phyloP scores from a whole-genome alignment of 306 rosid genomes.

The Prunus dulcis region DNA sequence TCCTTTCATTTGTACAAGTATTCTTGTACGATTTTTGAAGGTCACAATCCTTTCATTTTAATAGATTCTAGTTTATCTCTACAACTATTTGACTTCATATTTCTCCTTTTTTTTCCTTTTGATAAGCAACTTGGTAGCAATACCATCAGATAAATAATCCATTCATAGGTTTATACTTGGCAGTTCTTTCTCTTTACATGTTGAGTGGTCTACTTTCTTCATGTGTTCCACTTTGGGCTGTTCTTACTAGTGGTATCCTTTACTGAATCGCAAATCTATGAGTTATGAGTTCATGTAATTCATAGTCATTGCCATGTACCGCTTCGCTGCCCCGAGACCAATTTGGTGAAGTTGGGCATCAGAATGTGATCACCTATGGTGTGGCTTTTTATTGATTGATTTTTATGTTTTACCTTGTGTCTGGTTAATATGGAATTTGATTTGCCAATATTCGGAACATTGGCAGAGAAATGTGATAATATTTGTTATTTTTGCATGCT shows the following conservation, averaged over 20 bases:
- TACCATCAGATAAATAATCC: neutral
- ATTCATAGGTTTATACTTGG: neutral
- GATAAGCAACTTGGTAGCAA: neutral
- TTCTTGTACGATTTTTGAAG: neutral
- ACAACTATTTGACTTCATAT: neutral
- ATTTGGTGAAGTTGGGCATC: neutral
- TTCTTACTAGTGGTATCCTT: neutral
- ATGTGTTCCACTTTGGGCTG: neutral
- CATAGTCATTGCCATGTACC: neutral
- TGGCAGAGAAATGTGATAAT: neutral
- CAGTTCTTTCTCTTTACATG: neutral
- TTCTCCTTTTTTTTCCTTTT: no score
- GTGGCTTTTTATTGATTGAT: neutral
- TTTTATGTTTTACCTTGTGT: neutral
- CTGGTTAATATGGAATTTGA: neutral
- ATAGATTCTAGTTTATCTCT: neutral
- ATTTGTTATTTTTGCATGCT: neutral
- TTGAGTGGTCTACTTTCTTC: neutral
- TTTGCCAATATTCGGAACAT: neutral
- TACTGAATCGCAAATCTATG: neutral
- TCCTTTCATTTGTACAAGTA: neutral
- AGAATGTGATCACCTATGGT: neutral
- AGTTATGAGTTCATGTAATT: neutral
- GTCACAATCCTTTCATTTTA: neutral
- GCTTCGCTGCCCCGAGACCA: neutral